phyloP scores from a whole-genome alignment of 1,139 yeast species.

The Pichia sp. region DNA sequence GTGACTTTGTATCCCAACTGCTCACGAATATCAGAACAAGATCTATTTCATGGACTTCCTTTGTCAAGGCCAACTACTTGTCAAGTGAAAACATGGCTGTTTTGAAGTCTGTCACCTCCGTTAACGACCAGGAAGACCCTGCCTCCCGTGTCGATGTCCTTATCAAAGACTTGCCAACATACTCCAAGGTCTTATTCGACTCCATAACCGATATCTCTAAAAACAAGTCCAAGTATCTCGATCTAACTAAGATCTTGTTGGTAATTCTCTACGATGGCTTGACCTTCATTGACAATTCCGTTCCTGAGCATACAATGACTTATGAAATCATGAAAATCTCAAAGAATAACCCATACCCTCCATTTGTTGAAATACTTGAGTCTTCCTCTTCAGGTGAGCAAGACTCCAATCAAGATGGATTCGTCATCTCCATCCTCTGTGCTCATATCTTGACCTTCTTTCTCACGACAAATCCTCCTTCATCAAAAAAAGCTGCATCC shows the following conservation, averaged over 20 bases:
- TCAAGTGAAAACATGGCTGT: constrained; percentile 61
- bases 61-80: constrained; percentile 69
- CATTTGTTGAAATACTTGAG: constrained; percentile 50
- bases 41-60: constrained; percentile 91
- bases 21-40: constrained; percentile 72
- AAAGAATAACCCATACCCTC: constrained; percentile 42
- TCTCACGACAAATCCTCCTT: constrained; percentile 22
- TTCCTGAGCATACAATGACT: neutral
- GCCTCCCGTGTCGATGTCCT: constrained; percentile 39
- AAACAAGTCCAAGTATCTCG: neutral
- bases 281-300: constrained; percentile 3
- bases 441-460: constrained; percentile 42
- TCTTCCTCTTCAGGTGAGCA: constrained; percentile 24
- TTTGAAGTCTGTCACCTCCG: constrained; percentile 43
- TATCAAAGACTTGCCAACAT: constrained; percentile 44
- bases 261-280: constrained; percentile 13
- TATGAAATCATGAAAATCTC: neutral
- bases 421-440: constrained; percentile 5
- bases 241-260: constrained; percentile 6
- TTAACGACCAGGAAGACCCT: constrained; percentile 46
- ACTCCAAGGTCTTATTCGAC: constrained; percentile 38
- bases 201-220: neutral
- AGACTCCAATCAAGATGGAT: constrained; percentile 1
- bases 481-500: neutral
- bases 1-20: constrained; percentile 69